phyloP scores from a whole-genome alignment of 257 asterid species.

The Nicotiana undulata region DNA sequence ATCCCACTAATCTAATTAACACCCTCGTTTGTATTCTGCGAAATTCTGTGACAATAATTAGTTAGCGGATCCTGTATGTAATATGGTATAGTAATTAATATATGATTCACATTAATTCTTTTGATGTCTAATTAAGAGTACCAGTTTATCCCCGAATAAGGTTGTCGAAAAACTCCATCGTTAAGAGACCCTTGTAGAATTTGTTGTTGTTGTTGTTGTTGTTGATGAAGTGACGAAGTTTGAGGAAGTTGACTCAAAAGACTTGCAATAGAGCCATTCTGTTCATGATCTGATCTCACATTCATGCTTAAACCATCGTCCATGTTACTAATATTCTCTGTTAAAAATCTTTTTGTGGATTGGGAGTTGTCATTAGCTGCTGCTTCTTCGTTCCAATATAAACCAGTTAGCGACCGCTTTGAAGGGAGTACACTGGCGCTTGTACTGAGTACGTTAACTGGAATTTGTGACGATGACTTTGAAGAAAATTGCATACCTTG shows the following conservation, averaged over 20 bases:
- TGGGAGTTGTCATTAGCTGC: constrained; percentile 18
- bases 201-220: constrained; percentile 49
- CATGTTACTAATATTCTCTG: constrained; percentile 13
- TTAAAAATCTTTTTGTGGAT: constrained; percentile 43
- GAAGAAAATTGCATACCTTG: constrained; percentile 24
- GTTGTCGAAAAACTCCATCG: constrained; percentile 58
- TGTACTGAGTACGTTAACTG: not conserved
- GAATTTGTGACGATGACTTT: not conserved
- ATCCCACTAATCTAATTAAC: constrained; percentile 7
- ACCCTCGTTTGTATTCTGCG: not conserved
- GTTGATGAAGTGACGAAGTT: constrained; percentile 41
- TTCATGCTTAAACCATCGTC: constrained; percentile 17
- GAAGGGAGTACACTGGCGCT: constrained; percentile 16
- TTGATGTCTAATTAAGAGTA: constrained; percentile 24
- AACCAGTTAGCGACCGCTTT: constrained; percentile 27
- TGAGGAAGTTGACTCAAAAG: constrained; percentile 58
- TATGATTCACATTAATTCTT: not conserved
- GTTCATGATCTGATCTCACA: constrained; percentile 17
- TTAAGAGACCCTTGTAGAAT: constrained; percentile 44
- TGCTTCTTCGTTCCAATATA: constrained; percentile 43
- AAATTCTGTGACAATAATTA: not conserved
- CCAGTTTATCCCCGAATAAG: constrained; percentile 51
- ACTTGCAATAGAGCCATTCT: constrained; percentile 32
- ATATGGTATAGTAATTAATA: not conserved
- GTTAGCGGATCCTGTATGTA: constrained; percentile 1